Conservation (phyloP, 116 monocot species). For the Phalaenopsis hybrid region DNA sequence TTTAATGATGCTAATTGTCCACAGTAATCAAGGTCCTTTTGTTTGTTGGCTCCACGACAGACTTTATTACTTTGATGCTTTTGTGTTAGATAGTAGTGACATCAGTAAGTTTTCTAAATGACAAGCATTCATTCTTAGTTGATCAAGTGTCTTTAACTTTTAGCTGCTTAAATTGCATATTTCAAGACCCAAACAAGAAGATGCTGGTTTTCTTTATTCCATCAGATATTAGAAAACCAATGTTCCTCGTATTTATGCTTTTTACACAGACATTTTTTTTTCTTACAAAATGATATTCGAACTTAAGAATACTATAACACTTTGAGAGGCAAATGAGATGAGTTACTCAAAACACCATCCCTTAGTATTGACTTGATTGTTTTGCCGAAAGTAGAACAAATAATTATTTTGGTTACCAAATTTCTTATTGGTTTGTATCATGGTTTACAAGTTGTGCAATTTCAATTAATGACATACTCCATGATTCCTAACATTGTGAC, state of each 20-base stretch:
- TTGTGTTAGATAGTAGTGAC: background rate
- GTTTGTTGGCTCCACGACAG: background rate
- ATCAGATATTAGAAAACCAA: background rate
- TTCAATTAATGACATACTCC: background rate
- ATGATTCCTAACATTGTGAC: background rate
- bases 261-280: background rate
- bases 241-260: background rate
- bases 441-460: background rate
- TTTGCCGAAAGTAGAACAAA: too few species aligned
- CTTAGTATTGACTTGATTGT: too few species aligned
- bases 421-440: background rate
- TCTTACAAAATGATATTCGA: background rate
- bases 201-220: background rate
- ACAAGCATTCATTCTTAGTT: background rate
- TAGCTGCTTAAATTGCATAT: background rate
- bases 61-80: background rate
- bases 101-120: background rate
- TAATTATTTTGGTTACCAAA: background rate
- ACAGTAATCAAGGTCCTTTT: background rate
- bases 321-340: background rate
- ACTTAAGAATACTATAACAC: background rate
- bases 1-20: background rate
- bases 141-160: background rate
- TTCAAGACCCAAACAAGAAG: background rate
- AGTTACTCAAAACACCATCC: background rate